Percentiles rank a stretch among this genome's conserved stretches.
phyloP scores from a whole-genome alignment of 2,329 filamentous ascomycete genomes.

The Colletotrichum truncatum region DNA sequence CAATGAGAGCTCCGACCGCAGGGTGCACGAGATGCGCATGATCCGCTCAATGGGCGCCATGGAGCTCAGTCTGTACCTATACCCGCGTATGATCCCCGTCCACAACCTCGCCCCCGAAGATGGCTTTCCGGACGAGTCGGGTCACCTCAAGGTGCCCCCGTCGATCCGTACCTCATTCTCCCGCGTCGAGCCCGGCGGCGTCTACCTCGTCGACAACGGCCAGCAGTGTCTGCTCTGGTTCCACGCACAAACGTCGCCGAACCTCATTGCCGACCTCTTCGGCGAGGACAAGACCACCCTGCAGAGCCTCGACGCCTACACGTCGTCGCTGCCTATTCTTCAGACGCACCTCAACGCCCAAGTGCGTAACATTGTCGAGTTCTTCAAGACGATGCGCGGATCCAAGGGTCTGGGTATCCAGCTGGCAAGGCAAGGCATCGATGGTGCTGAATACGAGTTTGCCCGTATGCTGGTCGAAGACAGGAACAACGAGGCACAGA shows the following conservation, averaged over 20 bases:
- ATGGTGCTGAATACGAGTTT: conserved; percentile 97
- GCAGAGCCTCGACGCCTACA: conserved; percentile 82
- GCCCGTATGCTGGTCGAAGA: conserved; percentile 91
- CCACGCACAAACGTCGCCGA: conserved; percentile 90
- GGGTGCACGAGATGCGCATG: conserved; percentile 91
- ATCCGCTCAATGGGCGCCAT: conserved; percentile 86
- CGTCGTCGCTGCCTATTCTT: conserved; percentile 81
- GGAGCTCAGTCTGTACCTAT: conserved; percentile 91
- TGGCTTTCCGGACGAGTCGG: conserved; percentile 92
- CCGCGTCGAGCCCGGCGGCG: conserved; percentile 90
- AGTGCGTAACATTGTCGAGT: conserved; percentile 91
- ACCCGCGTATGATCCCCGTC: conserved; percentile 90
- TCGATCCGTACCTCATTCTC: conserved; percentile 85
- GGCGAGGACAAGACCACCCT: conserved; percentile 78
- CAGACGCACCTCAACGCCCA: conserved; percentile 95
- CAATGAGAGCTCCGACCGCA: conserved; percentile 87
- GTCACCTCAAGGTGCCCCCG: conserved; percentile 86
- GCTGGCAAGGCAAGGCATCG: conserved; percentile 89
- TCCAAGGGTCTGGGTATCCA: conserved; percentile 91
- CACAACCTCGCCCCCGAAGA: conserved; percentile 90
- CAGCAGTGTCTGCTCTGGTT: conserved; percentile 93
- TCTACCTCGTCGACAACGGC: conserved; percentile 94
- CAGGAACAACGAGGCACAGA: conserved; percentile 96
- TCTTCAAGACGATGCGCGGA: conserved; percentile 80
- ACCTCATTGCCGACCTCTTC: conserved; percentile 90